Evolutionary conservation across 2,329 filamentous ascomycete genomes (phyloP).

Genomic region (Stenocarpella maydis): DNA sequence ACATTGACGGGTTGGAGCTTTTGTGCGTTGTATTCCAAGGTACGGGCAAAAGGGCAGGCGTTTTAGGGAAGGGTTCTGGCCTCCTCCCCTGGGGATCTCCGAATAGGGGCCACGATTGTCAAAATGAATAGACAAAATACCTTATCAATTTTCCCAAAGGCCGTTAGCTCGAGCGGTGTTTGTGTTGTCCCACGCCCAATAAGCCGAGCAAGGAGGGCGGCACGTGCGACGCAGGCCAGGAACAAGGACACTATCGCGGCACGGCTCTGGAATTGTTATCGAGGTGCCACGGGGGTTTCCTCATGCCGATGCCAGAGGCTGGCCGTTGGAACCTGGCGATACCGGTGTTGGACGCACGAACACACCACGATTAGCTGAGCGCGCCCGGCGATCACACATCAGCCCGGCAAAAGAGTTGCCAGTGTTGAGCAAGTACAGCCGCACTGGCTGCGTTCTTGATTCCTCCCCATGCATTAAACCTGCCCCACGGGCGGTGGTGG

Average conservation of each 20-base stretch:
- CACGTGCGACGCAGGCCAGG: not conserved
- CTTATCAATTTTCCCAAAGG: not conserved
- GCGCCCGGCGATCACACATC: not conserved
- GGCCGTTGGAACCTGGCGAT: not conserved
- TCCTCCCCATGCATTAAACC: no score
- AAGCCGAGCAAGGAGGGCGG: not conserved
- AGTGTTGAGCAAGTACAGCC: not conserved
- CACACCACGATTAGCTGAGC: not conserved
- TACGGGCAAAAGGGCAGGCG: conserved; percentile 27
- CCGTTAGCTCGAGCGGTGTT: not conserved
- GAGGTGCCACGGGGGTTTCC: no score
- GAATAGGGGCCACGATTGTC: conserved; percentile 22
- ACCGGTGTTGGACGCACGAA: not conserved
- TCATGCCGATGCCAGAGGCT: no score
- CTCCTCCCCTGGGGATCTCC: conserved; percentile 10
- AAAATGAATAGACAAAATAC: conserved; percentile 28
- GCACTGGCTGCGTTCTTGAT: no score
- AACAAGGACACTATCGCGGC: not conserved
- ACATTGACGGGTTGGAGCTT: conserved; percentile 29
- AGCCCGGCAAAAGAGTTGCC: not conserved
- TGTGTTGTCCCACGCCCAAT: not conserved
- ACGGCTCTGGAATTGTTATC: no score
- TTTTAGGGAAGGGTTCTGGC: conserved; percentile 18
- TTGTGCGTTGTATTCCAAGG: conserved; percentile 28
- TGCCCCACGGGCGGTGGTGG: no score